Percentiles rank a stretch among this genome's conserved stretches.
Conservation (phyloP, 192 early-diverging fungal species). For the Glomus cerebriforme region DNA sequence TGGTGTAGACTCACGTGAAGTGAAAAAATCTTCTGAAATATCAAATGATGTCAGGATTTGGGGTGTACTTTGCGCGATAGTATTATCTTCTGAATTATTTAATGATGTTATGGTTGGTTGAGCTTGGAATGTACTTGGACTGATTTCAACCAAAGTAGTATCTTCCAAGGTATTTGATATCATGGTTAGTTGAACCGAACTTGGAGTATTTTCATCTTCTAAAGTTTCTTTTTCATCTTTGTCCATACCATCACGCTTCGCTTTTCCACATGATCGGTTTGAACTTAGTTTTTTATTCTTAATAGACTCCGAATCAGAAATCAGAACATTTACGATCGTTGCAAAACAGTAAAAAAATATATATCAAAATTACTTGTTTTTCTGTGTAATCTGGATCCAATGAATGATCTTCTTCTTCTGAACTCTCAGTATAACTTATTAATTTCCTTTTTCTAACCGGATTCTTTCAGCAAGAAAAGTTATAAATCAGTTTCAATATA, state of each 20-base stretch:
- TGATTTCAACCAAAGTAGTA: neutral
- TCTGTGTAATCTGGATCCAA: neutral
- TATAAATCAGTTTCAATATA: neutral
- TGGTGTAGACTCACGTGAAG: too few relatives aligned
- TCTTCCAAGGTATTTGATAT: too few relatives aligned
- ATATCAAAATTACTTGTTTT: slow-evolving; percentile 9
- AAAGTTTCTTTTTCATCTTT: too few relatives aligned
- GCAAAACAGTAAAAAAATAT: neutral
- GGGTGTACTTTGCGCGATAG: too few relatives aligned
- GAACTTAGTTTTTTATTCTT: neutral
- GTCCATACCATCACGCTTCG: too few relatives aligned
- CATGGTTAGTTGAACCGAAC: too few relatives aligned
- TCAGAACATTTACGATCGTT: neutral
- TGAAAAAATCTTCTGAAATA: too few relatives aligned
- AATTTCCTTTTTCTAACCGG: neutral
- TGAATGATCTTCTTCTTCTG: slow-evolving; percentile 20
- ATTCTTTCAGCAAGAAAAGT: neutral
- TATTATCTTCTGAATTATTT: neutral
- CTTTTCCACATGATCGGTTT: too few relatives aligned
- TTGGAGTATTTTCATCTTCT: too few relatives aligned
- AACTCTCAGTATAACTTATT: slow-evolving; percentile 11
- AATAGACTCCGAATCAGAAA: neutral
- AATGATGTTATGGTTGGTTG: neutral
- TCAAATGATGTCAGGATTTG: too few relatives aligned
- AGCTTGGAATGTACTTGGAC: neutral